Base-by-base conservation (phyloP, 2,329 filamentous ascomycete species). In the Paraphoma sp. region DNA sequence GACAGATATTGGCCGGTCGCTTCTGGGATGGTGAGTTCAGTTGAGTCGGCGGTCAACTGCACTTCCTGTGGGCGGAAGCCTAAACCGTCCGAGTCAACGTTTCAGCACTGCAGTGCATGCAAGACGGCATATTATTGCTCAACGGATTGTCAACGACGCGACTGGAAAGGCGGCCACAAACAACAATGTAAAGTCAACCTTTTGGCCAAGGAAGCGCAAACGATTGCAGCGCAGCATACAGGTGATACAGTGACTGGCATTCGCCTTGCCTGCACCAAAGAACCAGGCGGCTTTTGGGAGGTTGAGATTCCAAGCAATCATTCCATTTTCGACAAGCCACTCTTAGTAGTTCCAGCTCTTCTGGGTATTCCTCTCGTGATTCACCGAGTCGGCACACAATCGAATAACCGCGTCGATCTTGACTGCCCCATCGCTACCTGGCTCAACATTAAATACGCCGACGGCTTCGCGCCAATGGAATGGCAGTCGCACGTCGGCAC, bases 1-100 rank as follows among this genome's bases (percentile, higher is more conserved):
- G 45, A 57, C 7, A 52, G 38, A 42, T 46, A 53, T 30, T 45
- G 2, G n/a, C 18, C 33, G 4, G 54, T 57, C 14, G 40, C 49
- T 30, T 49, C 49, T 11, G 30, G 40, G 11, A 53, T 53, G 6
- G 49, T 23, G 23, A 23, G 23, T 23, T 23, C 23, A 23, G 23
- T 23, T 5, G 23, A 23, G 23, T 23, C 23, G 5, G 23, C 23
- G 23, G 5, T 23, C 23, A 23, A 23, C 3, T 23, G 23, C 23
- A 23, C 23, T 23, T 23, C 23, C 23, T 23, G 23, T 5, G 23
- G 23, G 23, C 23, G 23, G 5, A 23, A 23, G 23, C 23, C 23
- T 23, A 5, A 23, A 2, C 23, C 23, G 23, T 23, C 23, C 23
- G 23, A 23, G 23, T 3, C 23, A 5, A 23, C 23, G 23, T 23